A percentile compares a stretch with the other conserved stretches of the same genome.
Evolutionary conservation across 1,284 basidiomycete species (phyloP).

Genomic region (Neolentinus lepideus): DNA sequence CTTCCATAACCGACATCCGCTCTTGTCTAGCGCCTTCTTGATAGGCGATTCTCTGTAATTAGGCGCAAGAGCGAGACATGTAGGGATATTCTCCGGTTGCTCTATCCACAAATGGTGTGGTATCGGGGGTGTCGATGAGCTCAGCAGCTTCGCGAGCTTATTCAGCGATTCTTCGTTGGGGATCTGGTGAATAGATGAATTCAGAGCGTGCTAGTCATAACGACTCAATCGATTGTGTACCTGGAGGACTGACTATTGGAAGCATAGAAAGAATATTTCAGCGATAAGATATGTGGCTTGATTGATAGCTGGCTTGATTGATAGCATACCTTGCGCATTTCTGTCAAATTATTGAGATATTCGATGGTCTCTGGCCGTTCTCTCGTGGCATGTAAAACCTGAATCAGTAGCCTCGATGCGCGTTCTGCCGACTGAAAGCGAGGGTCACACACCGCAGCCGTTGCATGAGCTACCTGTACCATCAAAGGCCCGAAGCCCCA

Average conservation of each 20-base stretch:
- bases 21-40: constrained; percentile 35
- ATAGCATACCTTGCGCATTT: constrained; percentile 32
- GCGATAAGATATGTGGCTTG: constrained; percentile 6
- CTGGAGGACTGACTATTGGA: constrained; percentile 35
- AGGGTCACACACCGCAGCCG: constrained; percentile 30
- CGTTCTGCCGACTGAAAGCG: not conserved
- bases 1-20: constrained; percentile 25
- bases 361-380: constrained; percentile 30
- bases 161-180: constrained; percentile 25
- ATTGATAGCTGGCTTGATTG: not conserved
- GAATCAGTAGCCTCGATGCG: not conserved
- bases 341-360: constrained; percentile 31
- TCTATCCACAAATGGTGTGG: constrained; percentile 45
- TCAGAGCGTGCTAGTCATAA: not conserved
- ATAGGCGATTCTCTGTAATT: constrained; percentile 34
- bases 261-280: not conserved
- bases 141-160: constrained; percentile 27
- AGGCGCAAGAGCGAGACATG: constrained; percentile 46
- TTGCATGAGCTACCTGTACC: constrained; percentile 47
- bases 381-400: constrained; percentile 35
- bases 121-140: constrained; percentile 20
- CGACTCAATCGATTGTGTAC: constrained; percentile 14
- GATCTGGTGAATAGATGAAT: constrained; percentile 19
- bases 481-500: constrained; percentile 52
- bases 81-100: constrained; percentile 43